A percentile compares a stretch with the other conserved stretches of the same genome.
These are phyloP conservation scores for Scutellospora calospora DNA, from an alignment of 371 early-diverging fungal species.

Conservation along the genomic window DNA sequence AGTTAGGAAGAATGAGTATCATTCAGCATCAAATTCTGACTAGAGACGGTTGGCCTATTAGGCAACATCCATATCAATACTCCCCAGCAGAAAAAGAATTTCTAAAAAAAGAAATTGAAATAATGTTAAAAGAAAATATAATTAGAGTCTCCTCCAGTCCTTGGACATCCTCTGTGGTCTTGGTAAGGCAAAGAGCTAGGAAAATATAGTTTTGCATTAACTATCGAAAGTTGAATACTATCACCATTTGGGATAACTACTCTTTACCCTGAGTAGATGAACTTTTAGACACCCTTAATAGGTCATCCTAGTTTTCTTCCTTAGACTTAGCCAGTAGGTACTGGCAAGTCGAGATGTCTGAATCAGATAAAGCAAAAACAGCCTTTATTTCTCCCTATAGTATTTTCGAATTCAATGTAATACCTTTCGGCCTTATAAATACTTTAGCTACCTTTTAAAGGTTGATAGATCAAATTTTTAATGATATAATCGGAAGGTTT, in stretches of 20 bases:
- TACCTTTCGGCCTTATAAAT: constrained; percentile 58
- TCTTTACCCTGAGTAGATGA: not conserved
- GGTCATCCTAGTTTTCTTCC: not conserved
- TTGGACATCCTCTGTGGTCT: not conserved
- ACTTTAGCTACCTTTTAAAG: constrained; percentile 47
- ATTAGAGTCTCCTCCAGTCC: not conserved
- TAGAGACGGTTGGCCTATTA: no score
- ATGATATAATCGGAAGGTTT: constrained; percentile 44
- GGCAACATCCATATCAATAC: no score
- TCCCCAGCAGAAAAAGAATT: not conserved
- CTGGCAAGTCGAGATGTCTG: constrained; percentile 40
- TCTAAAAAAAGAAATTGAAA: not conserved
- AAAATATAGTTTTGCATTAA: not conserved
- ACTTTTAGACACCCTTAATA: not conserved
- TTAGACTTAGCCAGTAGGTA: constrained; percentile 55
- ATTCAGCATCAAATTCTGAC: no score
- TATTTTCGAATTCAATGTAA: no score
- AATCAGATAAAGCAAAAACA: constrained; percentile 23
- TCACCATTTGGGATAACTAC: not conserved
- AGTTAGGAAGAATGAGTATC: no score
- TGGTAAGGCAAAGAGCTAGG: not conserved
- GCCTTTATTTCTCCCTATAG: no score
- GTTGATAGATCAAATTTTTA: constrained; percentile 52
- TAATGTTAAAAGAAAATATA: not conserved
- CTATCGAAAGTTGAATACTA: not conserved